Evolutionary conservation across 106 monocot species (phyloP).

Genomic region (Dendrobium nobile): DNA sequence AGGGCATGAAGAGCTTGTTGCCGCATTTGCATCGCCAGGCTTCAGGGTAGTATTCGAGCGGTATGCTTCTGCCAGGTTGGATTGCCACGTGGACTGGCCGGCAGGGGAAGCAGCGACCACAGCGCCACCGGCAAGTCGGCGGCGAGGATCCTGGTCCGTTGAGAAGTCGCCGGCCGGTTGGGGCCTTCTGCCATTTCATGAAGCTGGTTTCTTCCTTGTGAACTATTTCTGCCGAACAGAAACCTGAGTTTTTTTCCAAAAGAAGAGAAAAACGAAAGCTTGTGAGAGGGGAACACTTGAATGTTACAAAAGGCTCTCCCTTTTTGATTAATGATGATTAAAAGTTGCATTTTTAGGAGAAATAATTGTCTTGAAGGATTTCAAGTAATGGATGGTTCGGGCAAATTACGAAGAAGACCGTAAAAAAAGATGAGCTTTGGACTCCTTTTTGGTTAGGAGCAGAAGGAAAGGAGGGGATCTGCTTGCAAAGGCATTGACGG

Average conservation of each 20-base stretch:
- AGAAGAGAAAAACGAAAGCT: not conserved
- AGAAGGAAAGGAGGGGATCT: not conserved
- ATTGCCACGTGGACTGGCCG: constrained; percentile 49
- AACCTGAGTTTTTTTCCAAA: not conserved
- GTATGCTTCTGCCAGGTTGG: constrained; percentile 35
- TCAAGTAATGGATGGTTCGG: not conserved
- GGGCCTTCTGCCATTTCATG: not conserved
- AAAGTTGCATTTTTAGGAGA: not conserved
- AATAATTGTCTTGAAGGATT: not conserved
- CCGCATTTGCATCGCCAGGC: constrained; percentile 73
- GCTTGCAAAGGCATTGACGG: not conserved
- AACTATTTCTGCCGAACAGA: not conserved
- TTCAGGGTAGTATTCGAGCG: constrained; percentile 61
- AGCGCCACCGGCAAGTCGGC: constrained; percentile 39
- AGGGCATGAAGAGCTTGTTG: constrained; percentile 64
- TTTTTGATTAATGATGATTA: not conserved
- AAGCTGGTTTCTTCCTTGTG: not conserved
- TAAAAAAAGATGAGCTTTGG: not conserved
- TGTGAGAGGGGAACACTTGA: constrained; percentile 1
- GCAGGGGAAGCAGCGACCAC: constrained; percentile 53
- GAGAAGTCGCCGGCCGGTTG: constrained; percentile 15
- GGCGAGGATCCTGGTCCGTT: constrained; percentile 45
- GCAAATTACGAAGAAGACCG: not conserved
- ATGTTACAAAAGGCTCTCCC: not conserved
- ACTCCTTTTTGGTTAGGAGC: not conserved